phyloP scores from a whole-genome alignment of 2,329 filamentous ascomycete genomes.

The Fusarium sp. region DNA sequence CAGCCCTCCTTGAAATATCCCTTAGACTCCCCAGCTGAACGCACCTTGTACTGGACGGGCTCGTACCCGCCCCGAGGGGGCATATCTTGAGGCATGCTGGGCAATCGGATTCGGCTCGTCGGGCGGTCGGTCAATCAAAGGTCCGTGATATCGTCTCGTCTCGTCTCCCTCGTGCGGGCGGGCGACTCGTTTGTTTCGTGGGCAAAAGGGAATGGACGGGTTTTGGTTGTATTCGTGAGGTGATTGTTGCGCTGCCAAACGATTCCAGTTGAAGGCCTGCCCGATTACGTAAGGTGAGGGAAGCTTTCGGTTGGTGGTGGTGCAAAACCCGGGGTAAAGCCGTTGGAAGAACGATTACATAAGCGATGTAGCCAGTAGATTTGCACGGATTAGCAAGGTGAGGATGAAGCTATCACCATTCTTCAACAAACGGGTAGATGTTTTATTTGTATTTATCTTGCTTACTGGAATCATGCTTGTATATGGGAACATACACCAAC shows the following conservation, averaged over 20 bases:
- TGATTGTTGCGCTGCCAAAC: conserved; percentile 47
- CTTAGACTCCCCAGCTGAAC: conserved; percentile 48
- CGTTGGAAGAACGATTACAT: conserved; percentile 14
- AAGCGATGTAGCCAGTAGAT: conserved; percentile 32
- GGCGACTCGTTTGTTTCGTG: conserved; percentile 24
- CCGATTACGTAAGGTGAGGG: conserved; percentile 46
- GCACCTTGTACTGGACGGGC: conserved; percentile 96
- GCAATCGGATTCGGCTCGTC: conserved; percentile 42
- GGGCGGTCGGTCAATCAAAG: conserved; percentile 14
- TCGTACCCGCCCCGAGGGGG: conserved; percentile 95
- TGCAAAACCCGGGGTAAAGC: conserved; percentile 17
- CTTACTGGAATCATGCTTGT: neutral
- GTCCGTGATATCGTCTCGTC: conserved; percentile 7
- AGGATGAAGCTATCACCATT: conserved; percentile 34
- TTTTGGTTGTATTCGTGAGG: conserved; percentile 39
- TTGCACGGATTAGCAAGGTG: conserved; percentile 38
- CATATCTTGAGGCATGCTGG: conserved; percentile 96
- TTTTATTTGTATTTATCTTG: neutral
- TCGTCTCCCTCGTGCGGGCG: conserved; percentile 39
- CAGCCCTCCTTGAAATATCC: neutral
- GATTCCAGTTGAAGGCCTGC: conserved; percentile 30
- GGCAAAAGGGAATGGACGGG: neutral
- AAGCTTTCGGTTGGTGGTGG: conserved; percentile 1
- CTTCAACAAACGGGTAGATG: neutral
- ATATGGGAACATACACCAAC: neutral